Evolutionary conservation across 2,329 filamentous ascomycete species (phyloP), one percentile per base, ranked within the genome.

Genomic region (Helotiales sp.): DNA sequence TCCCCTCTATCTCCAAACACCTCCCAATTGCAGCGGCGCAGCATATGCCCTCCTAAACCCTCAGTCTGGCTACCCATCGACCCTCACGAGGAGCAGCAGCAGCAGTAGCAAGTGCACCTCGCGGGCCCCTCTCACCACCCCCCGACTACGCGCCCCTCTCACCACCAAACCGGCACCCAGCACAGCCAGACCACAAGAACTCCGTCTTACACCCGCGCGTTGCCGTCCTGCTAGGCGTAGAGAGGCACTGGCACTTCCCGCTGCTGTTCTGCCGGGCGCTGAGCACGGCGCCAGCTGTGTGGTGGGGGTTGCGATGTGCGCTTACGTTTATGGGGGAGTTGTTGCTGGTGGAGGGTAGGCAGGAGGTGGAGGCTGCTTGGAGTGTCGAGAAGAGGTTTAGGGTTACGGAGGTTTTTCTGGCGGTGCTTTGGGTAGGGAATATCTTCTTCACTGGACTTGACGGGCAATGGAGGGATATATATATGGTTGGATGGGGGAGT

Each of bases 141-240:
- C 58, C 64, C 45, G 58, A 61, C n/a, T 47, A 60, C 26, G 22
- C 49, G 22, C 64, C 57, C 20, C 61, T 68, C 15, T 70, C 68
- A 7, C 70, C 70, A 4, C 72, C 71, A 15, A 74, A 74, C 40
- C 70, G 71, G 7, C 71, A 74, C 60, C 72, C 72, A 32, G 69
- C 71, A 4, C 66, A 69, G 32, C 70, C 75, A 5, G 73, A 75
- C 43, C 68, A 70, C 34, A 71, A 70, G 32, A 61, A 68, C 30
- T 75, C 85, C 17, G 81, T 89, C 61, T 83, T 93, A 50, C 91
- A 93, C 75, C 92, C 92, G 13, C 91, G 91, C 64, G 88, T 95
- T 64, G 92, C 92, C 70, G 91, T 93, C 73, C 86, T 93, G 34
- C 85, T 95, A 55, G 91, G 92, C 61, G 87, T 96, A 17, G 88